Evolutionary conservation across 192 early-diverging fungal genomes (phyloP), one percentile per base, ranked within the genome.

Genomic region (Rhizophagus clarus): DNA sequence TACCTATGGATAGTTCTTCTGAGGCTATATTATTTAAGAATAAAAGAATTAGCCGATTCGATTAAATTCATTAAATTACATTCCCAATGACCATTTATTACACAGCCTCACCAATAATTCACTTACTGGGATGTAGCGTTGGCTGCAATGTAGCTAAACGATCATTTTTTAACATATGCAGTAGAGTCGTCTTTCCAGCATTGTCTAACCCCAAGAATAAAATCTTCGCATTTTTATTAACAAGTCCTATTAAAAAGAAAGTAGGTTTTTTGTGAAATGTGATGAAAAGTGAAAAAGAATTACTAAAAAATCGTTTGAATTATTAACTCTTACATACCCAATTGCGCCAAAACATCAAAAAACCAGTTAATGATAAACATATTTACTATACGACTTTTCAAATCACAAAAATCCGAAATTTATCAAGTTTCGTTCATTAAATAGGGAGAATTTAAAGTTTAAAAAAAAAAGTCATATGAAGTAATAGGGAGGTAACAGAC

Each of bases 121-220:
- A 85, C 93, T 82, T 91, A 96, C 96, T 99, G 75, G 98, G 98
- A 85, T 99, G 97, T 86, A 97, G 91, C 51, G 98, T 99, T 34
- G 98, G 98, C 83, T 95, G 92, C 47, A 98, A 89, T 67, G 94
- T 93, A 45, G 96, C 96, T 83, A 99, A 85, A 81, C 98, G 94
- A 86, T 98, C 97, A 86, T 97, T 99, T 91, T 99, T 99, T 82
- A 99, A 90, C 95, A 99, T 97, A 89, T 99, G 98, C 72, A 99
- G 90, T 24, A 99, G 89, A 67, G 98, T 99, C 4, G 98, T 99
- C 88, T 99, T 99, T 76, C 96, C 96, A 75, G 96, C 96, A 88
- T 97, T 97, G 86, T 99, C 98, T 63, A 99, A 91, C 74, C 98
- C 98, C 70, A 99, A 91, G 89, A 99, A 99, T 69, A 99, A 88